Percentiles rank a stretch among this genome's conserved stretches.
These are phyloP conservation scores for Rugosomyces carneus DNA, from an alignment of 1,284 basidiomycete species.

Conservation along the genomic window DNA sequence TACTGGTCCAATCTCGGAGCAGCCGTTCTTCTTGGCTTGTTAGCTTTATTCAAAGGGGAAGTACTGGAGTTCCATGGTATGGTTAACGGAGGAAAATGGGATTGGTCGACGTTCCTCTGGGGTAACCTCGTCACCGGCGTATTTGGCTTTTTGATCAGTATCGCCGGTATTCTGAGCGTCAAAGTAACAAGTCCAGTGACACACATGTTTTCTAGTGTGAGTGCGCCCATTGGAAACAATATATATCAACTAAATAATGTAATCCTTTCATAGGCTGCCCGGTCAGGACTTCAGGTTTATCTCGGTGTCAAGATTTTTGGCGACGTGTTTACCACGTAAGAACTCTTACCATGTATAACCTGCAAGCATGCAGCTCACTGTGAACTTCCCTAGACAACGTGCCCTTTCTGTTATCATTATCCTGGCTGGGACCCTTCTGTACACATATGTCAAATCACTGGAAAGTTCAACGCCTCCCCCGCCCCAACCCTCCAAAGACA, in stretches of 20 bases:
- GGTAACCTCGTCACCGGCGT: slow-evolving; percentile 61
- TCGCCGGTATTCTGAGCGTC: slow-evolving; percentile 65
- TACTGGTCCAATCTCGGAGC: slow-evolving; percentile 74
- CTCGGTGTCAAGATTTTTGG: slow-evolving; percentile 63
- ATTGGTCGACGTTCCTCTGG: slow-evolving; percentile 51
- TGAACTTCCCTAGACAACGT: slow-evolving; percentile 40
- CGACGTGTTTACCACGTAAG: slow-evolving; percentile 62
- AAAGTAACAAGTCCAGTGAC: slow-evolving; percentile 69
- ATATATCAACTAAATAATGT: slow-evolving; percentile 1
- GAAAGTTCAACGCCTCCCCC: slow-evolving; percentile 10
- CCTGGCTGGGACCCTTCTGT: slow-evolving; percentile 42
- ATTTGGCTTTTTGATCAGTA: slow-evolving; percentile 67
- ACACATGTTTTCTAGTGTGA: slow-evolving; percentile 71
- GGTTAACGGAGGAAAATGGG: slow-evolving; percentile 28
- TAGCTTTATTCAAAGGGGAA: slow-evolving; percentile 57
- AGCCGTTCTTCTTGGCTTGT: slow-evolving; percentile 50
- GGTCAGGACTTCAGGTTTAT: slow-evolving; percentile 67
- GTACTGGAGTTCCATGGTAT: slow-evolving; percentile 35
- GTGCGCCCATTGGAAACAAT: slow-evolving; percentile 20
- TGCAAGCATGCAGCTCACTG: slow-evolving; percentile 1
- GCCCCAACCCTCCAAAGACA: slow-evolving; percentile 9
- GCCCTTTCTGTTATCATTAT: slow-evolving; percentile 58
- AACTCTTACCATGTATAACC: slow-evolving; percentile 11
- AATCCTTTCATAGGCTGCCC: slow-evolving; percentile 44
- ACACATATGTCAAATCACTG: slow-evolving; percentile 16